Evolutionary conservation across 2,329 filamentous ascomycete species (phyloP).

Genomic region (Epichloe elymi): DNA sequence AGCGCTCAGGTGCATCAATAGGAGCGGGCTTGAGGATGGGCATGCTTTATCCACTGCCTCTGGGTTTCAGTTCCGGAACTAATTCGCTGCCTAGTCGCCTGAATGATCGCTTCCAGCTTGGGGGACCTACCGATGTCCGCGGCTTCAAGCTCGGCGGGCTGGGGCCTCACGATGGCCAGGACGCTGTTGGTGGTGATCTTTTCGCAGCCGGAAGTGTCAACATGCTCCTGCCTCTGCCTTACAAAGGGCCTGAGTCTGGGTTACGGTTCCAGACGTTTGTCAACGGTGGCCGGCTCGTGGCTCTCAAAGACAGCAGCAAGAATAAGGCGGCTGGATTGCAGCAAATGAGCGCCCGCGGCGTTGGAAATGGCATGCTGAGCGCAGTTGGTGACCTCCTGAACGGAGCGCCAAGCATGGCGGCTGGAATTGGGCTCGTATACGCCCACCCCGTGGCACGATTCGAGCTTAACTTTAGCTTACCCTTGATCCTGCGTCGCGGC

Average conservation of each 20-base stretch:
- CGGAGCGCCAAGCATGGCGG: conserved; percentile 71
- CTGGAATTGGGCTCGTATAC: conserved; percentile 84
- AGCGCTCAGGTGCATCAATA: conserved; percentile 65
- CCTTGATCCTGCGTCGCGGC: conserved; percentile 65
- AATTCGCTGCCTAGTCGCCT: conserved; percentile 58
- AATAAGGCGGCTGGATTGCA: conserved; percentile 24
- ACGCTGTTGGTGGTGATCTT: conserved; percentile 82
- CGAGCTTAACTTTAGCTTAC: conserved; percentile 89
- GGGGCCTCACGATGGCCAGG: conserved; percentile 72
- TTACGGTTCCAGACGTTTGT: conserved; percentile 81
- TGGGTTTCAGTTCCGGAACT: conserved; percentile 38
- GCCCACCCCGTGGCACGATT: conserved; percentile 88
- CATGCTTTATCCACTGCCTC: conserved; percentile 66
- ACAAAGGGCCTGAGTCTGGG: conserved; percentile 68
- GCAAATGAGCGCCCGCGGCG: conserved; percentile 27
- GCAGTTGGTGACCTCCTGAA: conserved; percentile 60
- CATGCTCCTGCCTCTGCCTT: conserved; percentile 72
- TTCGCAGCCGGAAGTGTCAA: conserved; percentile 84
- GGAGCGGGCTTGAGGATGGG: conserved; percentile 73
- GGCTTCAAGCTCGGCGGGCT: conserved; percentile 85
- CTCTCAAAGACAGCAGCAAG: conserved; percentile 49
- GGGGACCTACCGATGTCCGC: conserved; percentile 91
- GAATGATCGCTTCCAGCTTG: conserved; percentile 91
- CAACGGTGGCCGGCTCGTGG: conserved; percentile 76
- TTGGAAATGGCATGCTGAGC: conserved; percentile 38